Conservation (phyloP, 768 basidiomycete genomes). For the Steccherinum ochraceum region DNA sequence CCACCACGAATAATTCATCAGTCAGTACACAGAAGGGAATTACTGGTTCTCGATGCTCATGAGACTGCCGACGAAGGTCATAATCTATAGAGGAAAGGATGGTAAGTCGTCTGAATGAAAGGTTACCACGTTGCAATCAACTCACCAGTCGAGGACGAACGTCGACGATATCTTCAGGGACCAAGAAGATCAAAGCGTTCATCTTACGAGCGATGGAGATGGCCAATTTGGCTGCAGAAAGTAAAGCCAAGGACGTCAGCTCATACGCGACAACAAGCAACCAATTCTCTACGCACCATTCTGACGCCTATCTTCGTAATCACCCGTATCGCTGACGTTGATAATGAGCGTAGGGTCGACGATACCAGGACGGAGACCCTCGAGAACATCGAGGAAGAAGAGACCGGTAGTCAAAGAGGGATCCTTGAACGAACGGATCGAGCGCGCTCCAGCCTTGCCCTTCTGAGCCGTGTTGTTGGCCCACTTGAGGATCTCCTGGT, state of each 20-base stretch:
- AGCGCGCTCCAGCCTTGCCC: slow-evolving; percentile 46
- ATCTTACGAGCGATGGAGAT: slow-evolving; percentile 99
- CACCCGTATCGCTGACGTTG: slow-evolving; percentile 49
- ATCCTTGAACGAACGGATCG: slow-evolving; percentile 93
- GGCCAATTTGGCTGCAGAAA: slow-evolving; percentile 90
- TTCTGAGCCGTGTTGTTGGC: slow-evolving; percentile 85
- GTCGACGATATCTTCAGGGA: slow-evolving; percentile 96
- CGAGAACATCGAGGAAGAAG: slow-evolving; percentile 91
- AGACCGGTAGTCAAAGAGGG: slow-evolving; percentile 80
- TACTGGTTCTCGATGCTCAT: slow-evolving; percentile 59
- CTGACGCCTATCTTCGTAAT: slow-evolving; percentile 84
- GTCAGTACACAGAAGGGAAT: neutral
- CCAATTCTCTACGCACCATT: slow-evolving; percentile 58
- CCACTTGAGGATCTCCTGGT: slow-evolving; percentile 94
- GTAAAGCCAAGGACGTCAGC: slow-evolving; percentile 1
- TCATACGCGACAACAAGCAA: slow-evolving; percentile 1
- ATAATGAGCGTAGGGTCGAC: slow-evolving; percentile 85
- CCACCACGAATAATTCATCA: neutral
- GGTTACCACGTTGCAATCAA: slow-evolving; percentile 10
- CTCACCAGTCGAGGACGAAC: slow-evolving; percentile 83
- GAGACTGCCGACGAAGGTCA: slow-evolving; percentile 93
- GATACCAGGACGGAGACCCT: slow-evolving; percentile 88
- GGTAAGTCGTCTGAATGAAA: neutral
- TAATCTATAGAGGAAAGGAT: slow-evolving; percentile 60
- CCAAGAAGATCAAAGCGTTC: slow-evolving; percentile 93